Evolutionary conservation across 495 filamentous ascomycete species (phyloP).

Genomic region (Terfezia boudieri): DNA sequence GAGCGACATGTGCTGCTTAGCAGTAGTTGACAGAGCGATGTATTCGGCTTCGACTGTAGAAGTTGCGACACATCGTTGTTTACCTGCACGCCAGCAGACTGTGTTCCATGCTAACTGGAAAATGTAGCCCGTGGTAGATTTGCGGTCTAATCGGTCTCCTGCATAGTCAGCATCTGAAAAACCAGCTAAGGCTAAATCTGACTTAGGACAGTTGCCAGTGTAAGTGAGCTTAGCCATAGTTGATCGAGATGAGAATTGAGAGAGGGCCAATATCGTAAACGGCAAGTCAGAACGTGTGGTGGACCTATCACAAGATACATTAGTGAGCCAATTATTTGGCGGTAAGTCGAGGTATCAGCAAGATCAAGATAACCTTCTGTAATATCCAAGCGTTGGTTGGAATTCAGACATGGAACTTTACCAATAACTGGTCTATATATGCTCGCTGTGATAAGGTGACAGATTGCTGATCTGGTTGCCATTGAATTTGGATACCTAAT

Average conservation of each 20-base stretch:
- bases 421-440: conserved; percentile 1
- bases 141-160: neutral
- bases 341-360: neutral
- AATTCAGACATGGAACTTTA: neutral
- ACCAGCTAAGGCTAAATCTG: neutral
- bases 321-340: conserved; percentile 1
- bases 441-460: neutral
- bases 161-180: conserved; percentile 1
- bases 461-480: neutral
- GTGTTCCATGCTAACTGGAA: neutral
- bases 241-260: conserved; percentile 1
- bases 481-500: neutral
- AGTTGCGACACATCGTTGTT: conserved; percentile 1
- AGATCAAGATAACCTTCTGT: neutral
- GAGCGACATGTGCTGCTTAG: conserved; percentile 3
- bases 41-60: conserved; percentile 2
- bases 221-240: neutral
- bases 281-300: conserved; percentile 10
- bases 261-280: conserved; percentile 2
- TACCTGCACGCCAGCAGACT: neutral
- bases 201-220: neutral
- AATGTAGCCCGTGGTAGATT: conserved; percentile 1
- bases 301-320: conserved; percentile 6
- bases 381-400: neutral
- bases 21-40: neutral